A percentile compares a stretch with the other conserved stretches of the same genome.
Conservation (phyloP, 129 eudicot genomes). For the Sambucus nigra region DNA sequence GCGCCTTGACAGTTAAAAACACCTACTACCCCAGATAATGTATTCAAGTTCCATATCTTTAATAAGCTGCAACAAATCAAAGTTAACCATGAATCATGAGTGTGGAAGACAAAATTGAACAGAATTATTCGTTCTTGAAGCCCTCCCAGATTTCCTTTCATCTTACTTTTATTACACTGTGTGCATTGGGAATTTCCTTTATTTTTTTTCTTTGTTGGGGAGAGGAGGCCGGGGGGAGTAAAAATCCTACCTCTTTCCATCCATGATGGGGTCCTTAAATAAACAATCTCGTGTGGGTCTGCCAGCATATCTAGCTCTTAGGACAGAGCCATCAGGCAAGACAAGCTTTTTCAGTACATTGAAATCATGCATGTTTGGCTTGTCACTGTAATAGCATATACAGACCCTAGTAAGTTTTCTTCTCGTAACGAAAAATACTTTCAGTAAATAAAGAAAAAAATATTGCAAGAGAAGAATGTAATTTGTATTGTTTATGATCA, state of each 20-base stretch:
- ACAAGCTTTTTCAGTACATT: constrained; percentile 37
- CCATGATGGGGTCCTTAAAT: constrained; percentile 39
- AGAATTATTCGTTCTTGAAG: not conserved
- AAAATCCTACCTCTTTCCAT: constrained; percentile 34
- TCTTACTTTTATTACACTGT: too few relatives aligned
- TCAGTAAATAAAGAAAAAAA: not conserved
- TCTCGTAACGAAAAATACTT: not conserved
- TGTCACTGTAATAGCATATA: constrained; percentile 18
- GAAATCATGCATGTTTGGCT: constrained; percentile 38
- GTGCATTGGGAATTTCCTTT: too few relatives aligned
- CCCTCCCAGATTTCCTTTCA: not conserved
- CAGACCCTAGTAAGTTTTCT: not conserved
- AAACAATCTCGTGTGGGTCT: constrained; percentile 41
- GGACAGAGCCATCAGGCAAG: constrained; percentile 38
- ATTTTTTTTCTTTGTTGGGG: too few relatives aligned
- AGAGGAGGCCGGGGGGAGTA: too few relatives aligned
- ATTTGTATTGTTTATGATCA: not conserved
- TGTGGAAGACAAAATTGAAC: not conserved
- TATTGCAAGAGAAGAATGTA: not conserved
- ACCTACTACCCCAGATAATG: constrained; percentile 33
- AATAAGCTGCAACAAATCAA: constrained; percentile 24
- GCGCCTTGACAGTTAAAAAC: constrained; percentile 55
- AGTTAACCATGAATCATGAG: not conserved
- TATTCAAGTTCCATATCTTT: constrained; percentile 51
- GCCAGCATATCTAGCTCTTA: constrained; percentile 40